Evolutionary conservation across 2,329 filamentous ascomycete species (phyloP), one percentile per base, ranked within the genome.

Genomic region (Pyrenochaeta sp.): DNA sequence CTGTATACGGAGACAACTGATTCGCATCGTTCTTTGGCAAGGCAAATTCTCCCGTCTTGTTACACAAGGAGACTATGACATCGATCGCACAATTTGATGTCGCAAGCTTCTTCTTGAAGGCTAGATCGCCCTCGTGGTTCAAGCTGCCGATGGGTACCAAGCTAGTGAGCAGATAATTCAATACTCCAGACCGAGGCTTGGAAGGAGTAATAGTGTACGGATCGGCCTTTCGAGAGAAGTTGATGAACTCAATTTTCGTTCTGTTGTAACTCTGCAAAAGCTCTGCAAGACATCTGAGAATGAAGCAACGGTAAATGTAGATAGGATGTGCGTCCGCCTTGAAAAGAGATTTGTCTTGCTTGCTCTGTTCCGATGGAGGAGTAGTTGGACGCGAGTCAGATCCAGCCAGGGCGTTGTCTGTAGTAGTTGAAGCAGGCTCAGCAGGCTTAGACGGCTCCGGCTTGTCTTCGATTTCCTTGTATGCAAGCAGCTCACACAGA

Each of bases 231-330:
- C 93, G 87, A 56, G 95, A 97, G 75, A 96, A 99, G 71, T 96
- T 97, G 77, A 99, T 96, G 68, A 99, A 97, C 68, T 99, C 95
- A 29, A 99, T 84, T 78, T 99, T 99, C 7, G 91, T 90, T 40
- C 91, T 86, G 58, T 91, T 96, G 74, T 97, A 99, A 63, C 88
- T 95, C 44, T 89, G 86, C 10, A 99, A 78, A 10, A 99, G 82
- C 71, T 99, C 94, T 0, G 90, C 87, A 26, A 99, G 77, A 63
- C 92, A 96, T 66, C 94, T 91, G 21, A 99, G 81, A 37, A 99
- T 77, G 76, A 97, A 96, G 74, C 93, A 96, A 34, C 94, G 85
- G 66, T 97, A 99, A 39, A 97, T 87, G 73, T 96, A 99, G 48
- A 96, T 96, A 0, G 92, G 90, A 68, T 99, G 91, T 22, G 96